These are phyloP conservation scores for Trypanosoma caninum DNA, from an alignment of 208 protist species.

Conservation along the genomic window DNA sequence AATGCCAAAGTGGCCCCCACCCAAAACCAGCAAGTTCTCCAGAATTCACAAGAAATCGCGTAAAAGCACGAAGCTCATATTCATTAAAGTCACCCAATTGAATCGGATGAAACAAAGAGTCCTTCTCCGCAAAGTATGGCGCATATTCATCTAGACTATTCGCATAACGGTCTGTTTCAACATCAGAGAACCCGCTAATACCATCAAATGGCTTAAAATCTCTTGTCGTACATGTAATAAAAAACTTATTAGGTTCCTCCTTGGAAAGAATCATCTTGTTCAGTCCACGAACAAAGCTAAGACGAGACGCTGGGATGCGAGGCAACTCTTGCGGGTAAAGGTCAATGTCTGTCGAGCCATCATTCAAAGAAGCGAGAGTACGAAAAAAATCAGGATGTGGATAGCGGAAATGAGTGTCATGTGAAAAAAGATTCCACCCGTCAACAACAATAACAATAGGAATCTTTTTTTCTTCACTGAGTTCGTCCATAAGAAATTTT, in stretches of 20 bases:
- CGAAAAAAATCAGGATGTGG: constrained; percentile 89
- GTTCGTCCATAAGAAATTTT: constrained; percentile 90
- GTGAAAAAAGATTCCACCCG: constrained; percentile 88
- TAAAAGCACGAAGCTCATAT: constrained; percentile 87
- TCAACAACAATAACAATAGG: constrained; percentile 89
- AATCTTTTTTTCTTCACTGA: constrained; percentile 74
- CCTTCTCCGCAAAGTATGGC: constrained; percentile 83
- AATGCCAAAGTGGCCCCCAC: constrained; percentile 91
- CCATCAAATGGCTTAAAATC: constrained; percentile 91
- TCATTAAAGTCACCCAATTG: constrained; percentile 86
- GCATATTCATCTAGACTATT: constrained; percentile 90
- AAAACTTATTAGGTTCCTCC: constrained; percentile 87
- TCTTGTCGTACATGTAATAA: constrained; percentile 86
- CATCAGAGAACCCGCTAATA: constrained; percentile 77
- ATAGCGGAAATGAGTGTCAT: constrained; percentile 91
- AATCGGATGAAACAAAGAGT: constrained; percentile 88
- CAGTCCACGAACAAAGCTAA: constrained; percentile 86
- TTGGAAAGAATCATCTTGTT: constrained; percentile 84
- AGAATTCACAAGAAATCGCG: constrained; percentile 88
- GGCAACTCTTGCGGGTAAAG: constrained; percentile 88
- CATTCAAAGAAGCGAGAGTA: constrained; percentile 72
- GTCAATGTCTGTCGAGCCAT: constrained; percentile 79
- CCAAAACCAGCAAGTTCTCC: constrained; percentile 89
- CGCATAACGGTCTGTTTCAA: constrained; percentile 71
- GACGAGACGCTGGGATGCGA: constrained; percentile 81